Conservation (phyloP, 257 asterid genomes). For the Solanum arcanum region DNA sequence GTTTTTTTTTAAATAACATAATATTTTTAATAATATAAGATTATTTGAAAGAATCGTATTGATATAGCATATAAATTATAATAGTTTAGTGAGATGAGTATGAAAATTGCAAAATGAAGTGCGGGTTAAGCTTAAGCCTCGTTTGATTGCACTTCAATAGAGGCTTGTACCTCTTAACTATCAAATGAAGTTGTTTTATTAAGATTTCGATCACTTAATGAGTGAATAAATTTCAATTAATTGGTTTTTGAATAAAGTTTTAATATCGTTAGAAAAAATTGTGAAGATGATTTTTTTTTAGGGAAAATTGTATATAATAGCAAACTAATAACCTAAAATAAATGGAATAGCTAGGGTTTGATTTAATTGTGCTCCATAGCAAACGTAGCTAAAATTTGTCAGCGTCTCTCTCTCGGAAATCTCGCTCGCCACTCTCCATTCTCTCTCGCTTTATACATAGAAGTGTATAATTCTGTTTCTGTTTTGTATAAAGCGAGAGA, state of each 20-base stretch:
- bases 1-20: accelerated
- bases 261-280: neutral
- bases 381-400: too few relatives aligned
- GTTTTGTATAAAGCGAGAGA: too few relatives aligned
- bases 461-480: too few relatives aligned
- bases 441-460: too few relatives aligned
- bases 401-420: too few relatives aligned
- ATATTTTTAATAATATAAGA: neutral
- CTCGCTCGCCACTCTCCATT: too few relatives aligned
- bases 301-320: too few relatives aligned
- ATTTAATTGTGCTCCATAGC: too few relatives aligned
- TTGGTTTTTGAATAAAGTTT: neutral
- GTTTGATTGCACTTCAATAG: neutral
- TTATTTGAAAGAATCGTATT: neutral
- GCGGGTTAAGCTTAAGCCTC: neutral
- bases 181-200: neutral
- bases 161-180: neutral
- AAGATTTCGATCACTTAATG: neutral
- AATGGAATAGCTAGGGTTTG: too few relatives aligned
- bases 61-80: neutral
- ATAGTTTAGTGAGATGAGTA: neutral
- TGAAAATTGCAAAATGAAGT: neutral
- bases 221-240: neutral
- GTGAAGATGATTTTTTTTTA: neutral
- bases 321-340: too few relatives aligned